Base-by-base conservation (phyloP, 176 grass and related monocot species). In the Hyparrhenia diplandra region DNA sequence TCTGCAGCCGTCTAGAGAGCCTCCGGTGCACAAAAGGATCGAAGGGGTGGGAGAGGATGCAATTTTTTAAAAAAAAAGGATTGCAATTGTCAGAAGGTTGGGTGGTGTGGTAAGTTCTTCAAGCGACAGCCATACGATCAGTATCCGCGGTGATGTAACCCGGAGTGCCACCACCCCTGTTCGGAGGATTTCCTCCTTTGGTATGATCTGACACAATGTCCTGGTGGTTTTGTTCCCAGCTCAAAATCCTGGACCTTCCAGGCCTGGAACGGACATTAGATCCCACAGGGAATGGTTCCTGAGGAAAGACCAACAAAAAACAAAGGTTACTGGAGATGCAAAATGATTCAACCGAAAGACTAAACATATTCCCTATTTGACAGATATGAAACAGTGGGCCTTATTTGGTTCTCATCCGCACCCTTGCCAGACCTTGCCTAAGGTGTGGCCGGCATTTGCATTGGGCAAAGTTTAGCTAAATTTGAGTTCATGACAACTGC, bases 261-360 rank as follows among this genome's bases (percentile, higher is more conserved):
- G 92, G 91, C 76, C 95, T 94, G 67, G 84, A 92, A 59, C 90
- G 88, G 65, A 98, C 77, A 54, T 91, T 94, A 4, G 73, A 36
- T 73, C 95, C 95, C 90, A 94, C 82, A 34, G 95, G 95, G 71
- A 94, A 98, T 23, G 95, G 95, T 77, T 98, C 95, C 92, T 98
- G 85, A 52, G 6, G 59, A 67, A 42, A 85, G 17, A 54, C 37
- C n/a, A n/a, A n/a, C n/a, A 2, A 24, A 68, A 63, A 57, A 5
- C 36, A 68, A 47, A 24, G 13, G 11, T 54, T 14, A 54, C 2
- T 27, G 5, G 9, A 61, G 37, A 66, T 45, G 29, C 23, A 64
- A 45, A 36, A 10, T 12, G 29, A 55, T 40, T 60, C 64, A 27
- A 27, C 43, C 43, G 4, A 18, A 34, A 12, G 31, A 43, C 4